Evolutionary conservation across 2,329 filamentous ascomycete species (phyloP).

Genomic region (Penicillium sp.): DNA sequence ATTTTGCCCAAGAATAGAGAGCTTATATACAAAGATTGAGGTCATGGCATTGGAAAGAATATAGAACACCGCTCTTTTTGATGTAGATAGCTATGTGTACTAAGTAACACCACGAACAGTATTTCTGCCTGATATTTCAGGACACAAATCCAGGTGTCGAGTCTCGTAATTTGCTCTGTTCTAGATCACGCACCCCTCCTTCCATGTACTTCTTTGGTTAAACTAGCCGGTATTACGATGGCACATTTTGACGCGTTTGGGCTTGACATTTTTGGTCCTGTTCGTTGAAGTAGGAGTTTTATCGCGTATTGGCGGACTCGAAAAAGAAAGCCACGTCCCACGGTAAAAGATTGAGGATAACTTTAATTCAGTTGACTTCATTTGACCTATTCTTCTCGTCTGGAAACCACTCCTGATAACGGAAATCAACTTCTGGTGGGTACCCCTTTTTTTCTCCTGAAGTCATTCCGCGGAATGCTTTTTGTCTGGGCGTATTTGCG

Average conservation of each 20-base stretch:
- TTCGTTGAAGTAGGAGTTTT: not conserved
- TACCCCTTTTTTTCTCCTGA: not conserved
- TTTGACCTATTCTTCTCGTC: not conserved
- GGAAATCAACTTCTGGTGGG: not conserved
- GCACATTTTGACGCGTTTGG: not conserved
- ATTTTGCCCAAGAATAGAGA: not conserved
- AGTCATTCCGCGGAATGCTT: not conserved
- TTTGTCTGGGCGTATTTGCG: not conserved
- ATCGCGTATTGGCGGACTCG: not conserved
- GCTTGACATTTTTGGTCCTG: not conserved
- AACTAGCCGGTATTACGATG: not conserved
- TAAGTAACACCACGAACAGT: too few relatives aligned
- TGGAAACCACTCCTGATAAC: not conserved
- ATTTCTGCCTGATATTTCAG: not conserved
- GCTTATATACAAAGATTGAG: not conserved
- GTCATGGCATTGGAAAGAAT: not conserved
- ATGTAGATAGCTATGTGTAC: not conserved
- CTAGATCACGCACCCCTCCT: not conserved
- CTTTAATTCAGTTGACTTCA: not conserved
- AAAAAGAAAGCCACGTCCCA: not conserved
- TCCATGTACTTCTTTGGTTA: not conserved
- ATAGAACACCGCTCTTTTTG: not conserved
- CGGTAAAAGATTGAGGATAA: not conserved
- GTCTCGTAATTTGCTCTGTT: not conserved
- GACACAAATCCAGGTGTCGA: not conserved